Evolutionary conservation across 306 rosid species (phyloP), one percentile per base, ranked within the genome.

Genomic region (Cucurbita argyrosperma): DNA sequence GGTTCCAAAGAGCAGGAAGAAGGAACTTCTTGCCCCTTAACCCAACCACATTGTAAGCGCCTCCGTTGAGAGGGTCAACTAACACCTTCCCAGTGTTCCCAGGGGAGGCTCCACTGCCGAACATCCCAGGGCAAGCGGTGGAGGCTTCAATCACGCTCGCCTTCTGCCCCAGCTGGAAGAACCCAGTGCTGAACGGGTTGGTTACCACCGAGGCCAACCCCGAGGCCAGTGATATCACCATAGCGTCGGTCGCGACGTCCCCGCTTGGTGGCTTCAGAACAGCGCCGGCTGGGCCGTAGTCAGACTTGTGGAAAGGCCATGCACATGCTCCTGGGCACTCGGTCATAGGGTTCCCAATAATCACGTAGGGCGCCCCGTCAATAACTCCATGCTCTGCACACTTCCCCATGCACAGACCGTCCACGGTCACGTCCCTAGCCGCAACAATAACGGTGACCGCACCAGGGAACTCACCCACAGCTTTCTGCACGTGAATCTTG

Each of bases 1-100:
- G 96, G 64, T 88, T 63, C 96, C 92, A 90, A 0, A 86, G 0
- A 1, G 84, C 85, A 1, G 96, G 96, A 1, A 88, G 83, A 69
- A 90, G 35, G 51, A 86, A 90, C 87, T 82, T 88, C 10, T 7
- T 59, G 0, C 55, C 71, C 8, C 3, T 45, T 0, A 53, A 40
- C 1, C 89, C 96, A 0, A 74, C 7, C 0, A 62, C 76, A 38
- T 87, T 87, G 59, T 8, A 89, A 2, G 86, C 66, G 7, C 80
- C 90, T 0, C 88, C 90, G 1, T 0, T 63, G 0, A 0, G 13
- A 0, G 46, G 70, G 53, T 89, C 85, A 0, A 83, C 6, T 4
- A 39, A 23, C 0, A 89, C 30, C 45, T 71, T 76, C 0, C 82
- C 84, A 0, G 85, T 49, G 50, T 72, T 23, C 0, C 86, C 85